Percentiles rank a stretch among this genome's conserved stretches.
These are phyloP conservation scores for Colletotrichum sp. DNA, from an alignment of 2,329 filamentous ascomycete species.

Conservation along the genomic window DNA sequence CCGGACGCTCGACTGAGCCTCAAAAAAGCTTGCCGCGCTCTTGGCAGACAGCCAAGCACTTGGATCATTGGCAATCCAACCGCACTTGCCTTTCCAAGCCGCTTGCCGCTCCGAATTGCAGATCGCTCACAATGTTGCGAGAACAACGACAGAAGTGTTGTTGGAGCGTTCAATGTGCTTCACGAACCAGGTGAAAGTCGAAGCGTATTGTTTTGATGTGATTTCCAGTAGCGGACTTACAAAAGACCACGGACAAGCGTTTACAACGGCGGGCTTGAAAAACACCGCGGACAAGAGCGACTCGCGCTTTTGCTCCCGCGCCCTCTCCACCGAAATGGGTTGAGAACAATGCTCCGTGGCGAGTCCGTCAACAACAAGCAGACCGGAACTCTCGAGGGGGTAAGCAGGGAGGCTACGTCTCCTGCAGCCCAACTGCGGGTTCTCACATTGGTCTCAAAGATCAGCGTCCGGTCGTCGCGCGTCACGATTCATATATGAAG, in stretches of 20 bases:
- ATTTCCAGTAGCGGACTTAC: background rate
- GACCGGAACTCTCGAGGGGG: background rate
- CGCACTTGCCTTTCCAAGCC: background rate
- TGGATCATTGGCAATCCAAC: background rate
- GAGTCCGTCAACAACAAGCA: background rate
- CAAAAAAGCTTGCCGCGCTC: background rate
- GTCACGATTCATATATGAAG: slow-evolving; percentile 4
- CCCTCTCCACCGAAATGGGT: background rate
- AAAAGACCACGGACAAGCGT: slow-evolving; percentile 7
- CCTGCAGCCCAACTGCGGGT: background rate
- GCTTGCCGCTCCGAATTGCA: background rate
- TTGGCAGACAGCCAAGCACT: slow-evolving; percentile 2
- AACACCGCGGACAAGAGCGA: slow-evolving; percentile 10
- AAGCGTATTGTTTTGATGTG: background rate
- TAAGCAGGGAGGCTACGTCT: background rate
- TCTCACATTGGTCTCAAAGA: background rate
- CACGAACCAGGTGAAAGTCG: background rate
- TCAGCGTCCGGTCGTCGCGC: background rate
- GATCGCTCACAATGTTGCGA: background rate
- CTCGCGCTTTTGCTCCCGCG: background rate
- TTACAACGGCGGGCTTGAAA: background rate
- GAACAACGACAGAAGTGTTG: background rate
- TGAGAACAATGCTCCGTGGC: background rate
- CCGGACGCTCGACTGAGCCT: background rate
- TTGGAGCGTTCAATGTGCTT: background rate